Evolutionary conservation across 1,284 basidiomycete genomes (phyloP).

Genomic region (Malassezia sp.): DNA sequence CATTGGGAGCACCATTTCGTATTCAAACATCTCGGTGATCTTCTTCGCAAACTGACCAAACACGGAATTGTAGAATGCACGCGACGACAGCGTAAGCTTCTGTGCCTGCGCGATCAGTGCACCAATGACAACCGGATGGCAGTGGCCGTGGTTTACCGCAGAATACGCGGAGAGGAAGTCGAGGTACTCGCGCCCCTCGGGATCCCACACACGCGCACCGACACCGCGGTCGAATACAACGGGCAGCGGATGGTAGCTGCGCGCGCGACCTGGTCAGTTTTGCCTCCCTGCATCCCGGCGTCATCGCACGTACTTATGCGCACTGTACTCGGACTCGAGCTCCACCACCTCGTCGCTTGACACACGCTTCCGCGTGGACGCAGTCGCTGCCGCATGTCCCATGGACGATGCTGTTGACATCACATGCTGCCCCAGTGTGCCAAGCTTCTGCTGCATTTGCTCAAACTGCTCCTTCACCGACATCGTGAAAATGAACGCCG

Average conservation of each 20-base stretch:
- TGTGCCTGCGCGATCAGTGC: conserved; percentile 75
- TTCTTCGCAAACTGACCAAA: conserved; percentile 80
- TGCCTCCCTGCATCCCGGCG: too few relatives aligned
- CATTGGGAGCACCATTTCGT: conserved; percentile 87
- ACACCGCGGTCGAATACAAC: conserved; percentile 81
- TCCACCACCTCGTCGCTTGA: conserved; percentile 59
- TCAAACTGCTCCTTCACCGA: conserved; percentile 9
- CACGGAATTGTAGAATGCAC: conserved; percentile 88
- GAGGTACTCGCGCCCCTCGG: conserved; percentile 59
- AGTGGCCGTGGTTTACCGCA: conserved; percentile 75
- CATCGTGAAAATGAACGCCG: too few relatives aligned
- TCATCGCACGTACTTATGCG: conserved; percentile 77
- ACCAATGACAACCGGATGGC: conserved; percentile 76
- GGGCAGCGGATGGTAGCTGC: conserved; percentile 88
- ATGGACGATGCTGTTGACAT: conserved; percentile 2
- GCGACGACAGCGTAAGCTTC: conserved; percentile 80
- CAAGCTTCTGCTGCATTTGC: conserved; percentile 7
- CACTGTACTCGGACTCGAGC: conserved; percentile 70
- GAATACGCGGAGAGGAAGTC: conserved; percentile 90
- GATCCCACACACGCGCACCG: conserved; percentile 91
- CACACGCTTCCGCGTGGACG: conserved; percentile 20
- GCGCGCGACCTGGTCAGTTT: conserved; percentile 17
- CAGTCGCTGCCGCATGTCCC: conserved; percentile 13
- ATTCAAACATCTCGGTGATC: conserved; percentile 59
- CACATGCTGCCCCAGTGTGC: conserved; percentile 1